Conservation (phyloP, 2,329 filamentous ascomycete genomes). For the Knufia petricola region DNA sequence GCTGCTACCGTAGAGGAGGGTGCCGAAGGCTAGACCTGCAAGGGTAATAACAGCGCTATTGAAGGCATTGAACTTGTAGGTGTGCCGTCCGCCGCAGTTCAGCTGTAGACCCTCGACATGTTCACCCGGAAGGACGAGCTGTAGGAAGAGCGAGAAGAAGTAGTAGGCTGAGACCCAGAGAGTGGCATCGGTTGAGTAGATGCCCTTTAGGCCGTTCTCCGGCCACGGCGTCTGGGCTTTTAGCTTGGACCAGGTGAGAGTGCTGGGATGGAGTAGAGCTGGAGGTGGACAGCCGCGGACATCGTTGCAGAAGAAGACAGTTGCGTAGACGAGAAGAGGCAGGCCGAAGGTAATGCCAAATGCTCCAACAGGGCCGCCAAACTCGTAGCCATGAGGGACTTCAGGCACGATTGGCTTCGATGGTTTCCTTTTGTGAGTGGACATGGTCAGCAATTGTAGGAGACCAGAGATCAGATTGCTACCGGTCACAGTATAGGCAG, state of each 20-base stretch:
- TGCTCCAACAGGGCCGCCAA: conserved; percentile 53
- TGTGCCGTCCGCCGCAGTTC: conserved; percentile 60
- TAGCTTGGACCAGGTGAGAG: conserved; percentile 59
- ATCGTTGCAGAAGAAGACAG: conserved; percentile 85
- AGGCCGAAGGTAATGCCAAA: conserved; percentile 69
- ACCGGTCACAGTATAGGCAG: no score
- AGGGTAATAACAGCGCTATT: conserved; percentile 65
- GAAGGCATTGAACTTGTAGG: conserved; percentile 76
- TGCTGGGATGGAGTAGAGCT: conserved; percentile 63
- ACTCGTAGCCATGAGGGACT: conserved; percentile 39
- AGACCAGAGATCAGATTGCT: no score
- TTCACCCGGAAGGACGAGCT: conserved; percentile 65
- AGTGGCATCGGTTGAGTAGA: conserved; percentile 61
- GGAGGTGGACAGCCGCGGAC: conserved; percentile 82
- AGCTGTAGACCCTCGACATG: conserved; percentile 63
- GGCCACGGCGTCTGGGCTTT: conserved; percentile 80
- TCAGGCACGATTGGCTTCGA: conserved; percentile 6
- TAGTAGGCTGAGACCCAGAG: conserved; percentile 71
- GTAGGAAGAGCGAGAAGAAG: conserved; percentile 61
- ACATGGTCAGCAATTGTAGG: no score
- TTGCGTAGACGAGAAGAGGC: conserved; percentile 66
- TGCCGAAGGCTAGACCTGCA: conserved; percentile 62
- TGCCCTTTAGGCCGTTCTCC: conserved; percentile 55
- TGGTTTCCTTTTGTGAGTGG: conserved; percentile 9
- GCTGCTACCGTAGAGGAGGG: conserved; percentile 63